These are phyloP conservation scores for Hebeloma cylindrosporum DNA, from an alignment of 768 basidiomycete genomes.

Conservation along the genomic window DNA sequence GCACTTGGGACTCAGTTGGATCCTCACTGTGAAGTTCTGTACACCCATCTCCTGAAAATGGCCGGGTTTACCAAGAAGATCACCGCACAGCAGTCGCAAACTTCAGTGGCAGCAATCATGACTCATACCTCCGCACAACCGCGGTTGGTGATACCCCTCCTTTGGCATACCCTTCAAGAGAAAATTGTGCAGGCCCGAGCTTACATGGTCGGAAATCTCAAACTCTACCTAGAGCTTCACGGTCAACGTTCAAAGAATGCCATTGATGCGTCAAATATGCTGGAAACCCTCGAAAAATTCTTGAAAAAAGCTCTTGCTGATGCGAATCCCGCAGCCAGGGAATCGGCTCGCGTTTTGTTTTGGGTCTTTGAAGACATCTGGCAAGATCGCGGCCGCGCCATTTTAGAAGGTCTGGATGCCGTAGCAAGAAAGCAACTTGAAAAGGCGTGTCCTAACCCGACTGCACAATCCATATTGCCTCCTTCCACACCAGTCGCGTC, in stretches of 20 bases:
- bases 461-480: constrained; percentile 38
- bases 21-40: constrained; percentile 72
- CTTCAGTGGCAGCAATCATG: constrained; percentile 65
- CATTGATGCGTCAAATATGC: constrained; percentile 68
- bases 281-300: constrained; percentile 72
- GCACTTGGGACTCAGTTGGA: constrained; percentile 72
- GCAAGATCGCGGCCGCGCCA: constrained; percentile 61
- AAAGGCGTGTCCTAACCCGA: constrained; percentile 73
- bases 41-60: constrained; percentile 82
- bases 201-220: constrained; percentile 68
- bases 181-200: constrained; percentile 78
- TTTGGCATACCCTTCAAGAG: constrained; percentile 71
- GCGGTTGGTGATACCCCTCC: constrained; percentile 61
- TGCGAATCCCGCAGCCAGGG: constrained; percentile 76
- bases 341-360: constrained; percentile 67
- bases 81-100: constrained; percentile 82
- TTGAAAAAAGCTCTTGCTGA: constrained; percentile 76
- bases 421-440: constrained; percentile 80
- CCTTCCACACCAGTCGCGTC: constrained; percentile 52
- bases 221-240: constrained; percentile 73
- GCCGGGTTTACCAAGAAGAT: constrained; percentile 92
- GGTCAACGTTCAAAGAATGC: constrained; percentile 57
- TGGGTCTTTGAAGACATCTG: constrained; percentile 82
- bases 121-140: constrained; percentile 70
- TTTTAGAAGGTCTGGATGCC: constrained; percentile 69